Evolutionary conservation across 2,329 filamentous ascomycete genomes (phyloP), one percentile per base, ranked within the genome.

Genomic region (Pseudofabraea citricarpa): DNA sequence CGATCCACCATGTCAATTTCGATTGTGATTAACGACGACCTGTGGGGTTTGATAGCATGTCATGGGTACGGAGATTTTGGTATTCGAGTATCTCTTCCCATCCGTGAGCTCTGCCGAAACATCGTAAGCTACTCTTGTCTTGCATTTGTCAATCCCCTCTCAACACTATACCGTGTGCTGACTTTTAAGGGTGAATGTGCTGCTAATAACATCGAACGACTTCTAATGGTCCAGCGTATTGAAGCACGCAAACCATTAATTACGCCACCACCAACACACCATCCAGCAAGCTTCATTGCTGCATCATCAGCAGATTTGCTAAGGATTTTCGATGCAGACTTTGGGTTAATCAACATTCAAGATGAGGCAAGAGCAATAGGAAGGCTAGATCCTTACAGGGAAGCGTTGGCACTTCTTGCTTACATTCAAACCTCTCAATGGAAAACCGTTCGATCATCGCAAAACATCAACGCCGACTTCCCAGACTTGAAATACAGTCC

Each of bases 1-100:
- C 81, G 88, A 6, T 88, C 88, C 0, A 93, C 88, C 49, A 94
- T 95, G 87, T 95, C 89, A 0, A 88, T 95, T 47, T 93, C 88
- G 1, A 86, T 94, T 57, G 91, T 88, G 46, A 86, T 86, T 0
- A 90, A 93, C 54, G 73, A 78, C 52, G 85, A 93, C 53, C 68
- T 95, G 0, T 95, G 90, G 90, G 90, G 90, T 0, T 68, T 95
- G 21, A 88, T 95, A 21, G 83, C 87, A 2, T 95, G 88, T 49
- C 89, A 95, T 59, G 78, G 83, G 0, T 94, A 94, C 56, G 88
- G 85, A 0, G 49, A 64, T 4, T 73, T 73, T 23, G 88, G 87
- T 3, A 91, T 91, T 85, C 76, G 89, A 15, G 87, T 95, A 0
- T 86, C 87, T 0, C 94, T 95, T 55, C 88, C 89, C 0, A 88